These are phyloP conservation scores for Physaria fendleri DNA, from an alignment of 345 rosid species.

Conservation along the genomic window DNA sequence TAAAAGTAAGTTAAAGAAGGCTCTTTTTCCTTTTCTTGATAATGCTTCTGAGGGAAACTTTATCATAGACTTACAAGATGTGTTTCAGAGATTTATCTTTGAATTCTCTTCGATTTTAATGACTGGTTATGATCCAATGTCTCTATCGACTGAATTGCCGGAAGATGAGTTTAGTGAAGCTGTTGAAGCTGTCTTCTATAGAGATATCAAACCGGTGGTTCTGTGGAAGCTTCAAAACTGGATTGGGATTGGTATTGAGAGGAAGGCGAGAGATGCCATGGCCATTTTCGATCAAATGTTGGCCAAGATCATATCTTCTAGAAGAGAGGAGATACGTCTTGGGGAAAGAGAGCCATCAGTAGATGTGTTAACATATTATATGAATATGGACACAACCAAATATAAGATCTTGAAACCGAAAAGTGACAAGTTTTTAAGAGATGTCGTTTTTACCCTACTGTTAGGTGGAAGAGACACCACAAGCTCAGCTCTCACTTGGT, in stretches of 20 bases:
- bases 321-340: not conserved
- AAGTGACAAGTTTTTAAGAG: conserved; percentile 31
- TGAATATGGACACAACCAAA: conserved; percentile 7
- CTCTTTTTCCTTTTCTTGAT: not conserved
- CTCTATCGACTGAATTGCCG: not conserved
- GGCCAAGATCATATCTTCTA: conserved; percentile 3
- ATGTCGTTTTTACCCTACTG: conserved; percentile 22
- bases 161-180: conserved; percentile 1
- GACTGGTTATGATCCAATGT: conserved; percentile 8
- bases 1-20: not conserved
- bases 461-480: conserved; percentile 40
- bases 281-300: not conserved
- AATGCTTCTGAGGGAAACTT: not conserved
- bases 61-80: not conserved
- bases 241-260: not conserved
- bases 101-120: conserved; percentile 15
- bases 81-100: conserved; percentile 23
- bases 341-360: not conserved
- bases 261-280: conserved; percentile 7
- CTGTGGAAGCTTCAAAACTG: conserved; percentile 12
- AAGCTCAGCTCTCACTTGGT: conserved; percentile 32
- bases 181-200: not conserved
- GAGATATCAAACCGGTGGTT: not conserved
- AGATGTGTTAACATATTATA: not conserved
- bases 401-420: conserved; percentile 7